phyloP scores from a whole-genome alignment of 106 monocot genomes.

The Posidonia australis region DNA sequence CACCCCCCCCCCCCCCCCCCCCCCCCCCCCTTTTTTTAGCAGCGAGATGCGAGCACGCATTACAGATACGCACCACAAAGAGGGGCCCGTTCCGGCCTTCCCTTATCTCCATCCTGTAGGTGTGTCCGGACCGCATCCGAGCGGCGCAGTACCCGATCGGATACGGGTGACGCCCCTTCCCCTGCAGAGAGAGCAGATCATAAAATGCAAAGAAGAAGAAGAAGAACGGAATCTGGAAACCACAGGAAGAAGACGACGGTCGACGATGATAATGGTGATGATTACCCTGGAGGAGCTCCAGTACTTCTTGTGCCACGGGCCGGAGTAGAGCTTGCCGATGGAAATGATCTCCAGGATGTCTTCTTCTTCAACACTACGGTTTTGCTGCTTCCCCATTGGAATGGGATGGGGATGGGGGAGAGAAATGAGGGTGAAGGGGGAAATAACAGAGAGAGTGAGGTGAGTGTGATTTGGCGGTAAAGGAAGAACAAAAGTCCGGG shows the following conservation, averaged over 20 bases:
- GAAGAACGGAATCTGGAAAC: not conserved
- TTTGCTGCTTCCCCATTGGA: too few relatives aligned
- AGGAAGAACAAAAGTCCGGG: too few relatives aligned
- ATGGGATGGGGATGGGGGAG: too few relatives aligned
- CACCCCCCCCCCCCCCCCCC: too few relatives aligned
- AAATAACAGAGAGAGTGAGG: too few relatives aligned
- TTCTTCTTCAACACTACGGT: conserved; percentile 8
- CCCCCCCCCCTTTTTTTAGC: too few relatives aligned
- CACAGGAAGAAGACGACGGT: not conserved
- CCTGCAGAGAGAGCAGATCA: conserved; percentile 29
- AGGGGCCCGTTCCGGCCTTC: conserved; percentile 76
- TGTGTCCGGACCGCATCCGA: conserved; percentile 41
- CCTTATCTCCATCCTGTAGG: conserved; percentile 61
- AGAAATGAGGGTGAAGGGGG: too few relatives aligned
- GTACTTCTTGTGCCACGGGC: conserved; percentile 90
- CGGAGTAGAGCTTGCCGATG: conserved; percentile 53
- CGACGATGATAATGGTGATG: not conserved
- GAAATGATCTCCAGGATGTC: conserved; percentile 70
- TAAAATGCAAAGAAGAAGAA: not conserved
- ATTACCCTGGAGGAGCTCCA: conserved; percentile 86
- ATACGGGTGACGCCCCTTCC: conserved; percentile 83
- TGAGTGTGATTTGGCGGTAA: too few relatives aligned
- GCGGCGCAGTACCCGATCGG: conserved; percentile 75
- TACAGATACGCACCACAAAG: conserved; percentile 44
- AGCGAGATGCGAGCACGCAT: too few relatives aligned